Conservation (phyloP, 768 basidiomycete species). For the Leccinum pellstonianum region DNA sequence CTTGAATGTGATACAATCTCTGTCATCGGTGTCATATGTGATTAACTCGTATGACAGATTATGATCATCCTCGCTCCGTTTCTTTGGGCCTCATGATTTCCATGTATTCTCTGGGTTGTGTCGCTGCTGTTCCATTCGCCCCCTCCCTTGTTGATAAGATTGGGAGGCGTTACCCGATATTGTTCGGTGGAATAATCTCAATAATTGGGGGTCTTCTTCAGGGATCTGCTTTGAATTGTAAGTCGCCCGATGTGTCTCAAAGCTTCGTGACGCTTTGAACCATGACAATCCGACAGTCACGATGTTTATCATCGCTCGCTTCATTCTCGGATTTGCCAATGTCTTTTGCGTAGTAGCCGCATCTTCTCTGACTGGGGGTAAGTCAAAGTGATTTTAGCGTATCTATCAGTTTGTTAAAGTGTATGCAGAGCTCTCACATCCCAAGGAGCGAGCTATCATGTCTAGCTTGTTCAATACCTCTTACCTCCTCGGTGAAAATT, state of each 20-base stretch:
- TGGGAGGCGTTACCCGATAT: slow-evolving; percentile 14
- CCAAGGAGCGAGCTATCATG: slow-evolving; percentile 13
- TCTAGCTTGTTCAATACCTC: slow-evolving; percentile 2
- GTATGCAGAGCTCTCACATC: slow-evolving; percentile 15
- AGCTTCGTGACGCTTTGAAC: not conserved
- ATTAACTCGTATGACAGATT: slow-evolving; percentile 39
- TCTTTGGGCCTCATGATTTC: not conserved
- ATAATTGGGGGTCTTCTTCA: slow-evolving; percentile 3
- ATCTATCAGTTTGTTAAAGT: not conserved
- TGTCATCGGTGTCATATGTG: not conserved
- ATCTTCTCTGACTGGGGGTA: not conserved
- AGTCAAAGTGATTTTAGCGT: not conserved
- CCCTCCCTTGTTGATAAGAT: not conserved
- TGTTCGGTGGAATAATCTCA: slow-evolving; percentile 18
- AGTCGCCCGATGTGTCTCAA: not conserved
- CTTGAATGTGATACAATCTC: slow-evolving; percentile 42
- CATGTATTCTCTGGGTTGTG: not conserved
- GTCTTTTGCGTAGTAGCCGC: not conserved
- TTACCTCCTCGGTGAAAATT: not conserved
- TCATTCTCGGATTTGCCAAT: not conserved
- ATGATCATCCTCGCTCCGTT: slow-evolving; percentile 48
- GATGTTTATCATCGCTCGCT: slow-evolving; percentile 15
- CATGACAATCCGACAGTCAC: not conserved
- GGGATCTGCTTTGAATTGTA: slow-evolving; percentile 6
- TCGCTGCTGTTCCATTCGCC: not conserved